Conservation (phyloP, 2,329 filamentous ascomycete species). For the Fusarium xyrophilum region DNA sequence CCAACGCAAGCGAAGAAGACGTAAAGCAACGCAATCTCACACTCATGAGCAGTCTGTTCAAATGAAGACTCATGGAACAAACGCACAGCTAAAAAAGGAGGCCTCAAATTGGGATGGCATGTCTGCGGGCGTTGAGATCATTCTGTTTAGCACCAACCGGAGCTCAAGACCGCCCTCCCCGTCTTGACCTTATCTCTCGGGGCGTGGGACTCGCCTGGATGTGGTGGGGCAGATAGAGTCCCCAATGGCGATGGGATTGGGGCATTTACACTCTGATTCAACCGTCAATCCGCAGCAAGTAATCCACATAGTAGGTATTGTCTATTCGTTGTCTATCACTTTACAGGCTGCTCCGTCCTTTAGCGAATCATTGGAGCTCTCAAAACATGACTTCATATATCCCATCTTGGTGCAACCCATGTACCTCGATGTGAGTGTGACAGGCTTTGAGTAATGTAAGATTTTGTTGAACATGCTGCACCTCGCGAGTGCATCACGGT, state of each 20-base stretch:
- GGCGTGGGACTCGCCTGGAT: not conserved
- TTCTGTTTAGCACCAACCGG: not conserved
- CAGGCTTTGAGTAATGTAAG: too few relatives aligned
- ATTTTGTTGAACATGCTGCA: too few relatives aligned
- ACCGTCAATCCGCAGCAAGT: too few relatives aligned
- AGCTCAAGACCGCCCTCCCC: not conserved
- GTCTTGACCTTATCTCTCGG: not conserved
- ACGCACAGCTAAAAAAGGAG: too few relatives aligned
- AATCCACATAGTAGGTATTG: not conserved
- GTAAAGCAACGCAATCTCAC: not conserved
- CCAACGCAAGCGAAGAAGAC: not conserved
- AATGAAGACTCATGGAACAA: fast-evolving
- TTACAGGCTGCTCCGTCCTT: not conserved
- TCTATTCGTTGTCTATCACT: not conserved
- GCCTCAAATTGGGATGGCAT: not conserved
- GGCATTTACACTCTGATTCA: not conserved
- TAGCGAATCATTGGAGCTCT: too few relatives aligned
- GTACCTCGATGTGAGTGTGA: too few relatives aligned
- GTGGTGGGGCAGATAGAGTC: not conserved
- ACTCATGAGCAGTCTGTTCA: not conserved
- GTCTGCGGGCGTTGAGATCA: not conserved
- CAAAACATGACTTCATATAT: too few relatives aligned
- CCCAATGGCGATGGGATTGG: not conserved
- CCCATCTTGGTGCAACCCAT: too few relatives aligned
- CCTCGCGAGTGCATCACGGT: too few relatives aligned